These are phyloP conservation scores for Barnettozyma populi DNA, from an alignment of 805 yeast species.

Conservation along the genomic window DNA sequence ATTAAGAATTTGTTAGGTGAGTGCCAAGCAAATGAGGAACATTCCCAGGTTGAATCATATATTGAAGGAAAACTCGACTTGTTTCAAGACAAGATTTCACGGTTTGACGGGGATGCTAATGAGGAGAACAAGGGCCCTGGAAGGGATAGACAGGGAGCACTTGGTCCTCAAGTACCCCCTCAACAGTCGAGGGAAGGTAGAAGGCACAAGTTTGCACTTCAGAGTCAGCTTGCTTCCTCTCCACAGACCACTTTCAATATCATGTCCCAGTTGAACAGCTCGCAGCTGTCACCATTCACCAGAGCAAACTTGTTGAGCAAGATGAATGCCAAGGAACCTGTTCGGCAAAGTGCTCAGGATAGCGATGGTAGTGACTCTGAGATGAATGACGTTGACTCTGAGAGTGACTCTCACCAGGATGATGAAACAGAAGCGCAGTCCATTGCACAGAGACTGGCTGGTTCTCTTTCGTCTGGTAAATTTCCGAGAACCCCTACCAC, in stretches of 20 bases:
- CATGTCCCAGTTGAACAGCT: constrained; percentile 7
- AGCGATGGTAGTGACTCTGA: constrained; percentile 24
- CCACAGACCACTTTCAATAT: constrained; percentile 6
- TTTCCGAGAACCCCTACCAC: neutral
- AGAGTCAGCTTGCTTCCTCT: neutral
- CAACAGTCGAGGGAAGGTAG: neutral
- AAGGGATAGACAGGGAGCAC: neutral
- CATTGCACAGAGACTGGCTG: constrained; percentile 6
- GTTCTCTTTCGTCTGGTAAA: neutral
- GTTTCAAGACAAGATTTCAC: constrained; percentile 14
- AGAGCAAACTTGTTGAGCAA: constrained; percentile 19
- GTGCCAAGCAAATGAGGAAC: constrained; percentile 7
- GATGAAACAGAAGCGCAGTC: constrained; percentile 7
- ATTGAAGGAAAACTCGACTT: constrained; percentile 10
- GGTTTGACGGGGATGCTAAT: constrained; percentile 7
- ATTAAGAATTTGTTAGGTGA: constrained; percentile 30
- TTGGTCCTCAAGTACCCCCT: neutral
- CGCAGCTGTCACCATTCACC: constrained; percentile 21
- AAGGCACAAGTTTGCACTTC: neutral
- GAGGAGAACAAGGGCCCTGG: constrained; percentile 6
- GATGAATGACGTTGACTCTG: constrained; percentile 25
- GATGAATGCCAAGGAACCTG: constrained; percentile 8
- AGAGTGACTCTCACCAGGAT: constrained; percentile 16
- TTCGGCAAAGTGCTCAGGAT: constrained; percentile 4
- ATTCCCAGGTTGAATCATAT: constrained; percentile 3